Percentiles rank a stretch among this genome's conserved stretches.
These are phyloP conservation scores for Porcisia deanei DNA, from an alignment of 208 protist genomes.

Conservation along the genomic window DNA sequence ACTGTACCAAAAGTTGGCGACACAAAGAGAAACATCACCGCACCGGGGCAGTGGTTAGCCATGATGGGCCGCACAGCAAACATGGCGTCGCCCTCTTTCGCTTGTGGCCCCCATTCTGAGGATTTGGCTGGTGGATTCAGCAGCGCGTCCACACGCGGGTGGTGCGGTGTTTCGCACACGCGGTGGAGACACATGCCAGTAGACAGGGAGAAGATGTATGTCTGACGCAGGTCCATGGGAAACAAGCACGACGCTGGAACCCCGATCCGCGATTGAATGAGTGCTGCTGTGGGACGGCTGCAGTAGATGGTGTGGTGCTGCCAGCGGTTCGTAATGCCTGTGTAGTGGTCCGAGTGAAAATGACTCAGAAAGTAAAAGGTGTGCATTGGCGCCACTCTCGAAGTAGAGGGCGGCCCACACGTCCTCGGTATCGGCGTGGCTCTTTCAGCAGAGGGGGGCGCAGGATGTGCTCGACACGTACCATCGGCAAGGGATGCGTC, in stretches of 20 bases:
- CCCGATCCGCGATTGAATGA: slow-evolving; percentile 50
- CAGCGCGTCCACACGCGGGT: slow-evolving; percentile 16
- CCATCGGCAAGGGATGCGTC: not conserved
- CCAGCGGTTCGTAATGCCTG: slow-evolving; percentile 50
- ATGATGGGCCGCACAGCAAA: slow-evolving; percentile 61
- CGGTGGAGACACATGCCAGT: slow-evolving; percentile 28
- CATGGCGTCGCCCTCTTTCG: not conserved
- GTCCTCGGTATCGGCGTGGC: too few species aligned
- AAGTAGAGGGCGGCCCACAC: not conserved
- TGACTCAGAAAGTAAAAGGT: slow-evolving; percentile 86
- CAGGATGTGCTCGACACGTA: not conserved
- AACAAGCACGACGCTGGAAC: slow-evolving; percentile 44
- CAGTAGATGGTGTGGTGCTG: slow-evolving; percentile 67
- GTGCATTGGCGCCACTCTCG: not conserved
- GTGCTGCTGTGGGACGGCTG: slow-evolving; percentile 55
- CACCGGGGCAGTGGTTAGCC: slow-evolving; percentile 93
- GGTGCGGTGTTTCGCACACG: slow-evolving; percentile 21
- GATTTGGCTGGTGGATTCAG: not conserved
- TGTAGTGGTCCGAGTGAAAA: slow-evolving; percentile 94
- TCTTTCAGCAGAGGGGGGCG: not conserved
- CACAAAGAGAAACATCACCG: slow-evolving; percentile 90
- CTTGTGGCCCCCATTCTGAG: not conserved
- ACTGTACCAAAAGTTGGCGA: slow-evolving; percentile 55
- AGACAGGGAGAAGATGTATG: slow-evolving; percentile 58
- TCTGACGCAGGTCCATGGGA: slow-evolving; percentile 42